Conservation (phyloP, 345 rosid genomes). For the Xanthoceras sorbifolium region DNA sequence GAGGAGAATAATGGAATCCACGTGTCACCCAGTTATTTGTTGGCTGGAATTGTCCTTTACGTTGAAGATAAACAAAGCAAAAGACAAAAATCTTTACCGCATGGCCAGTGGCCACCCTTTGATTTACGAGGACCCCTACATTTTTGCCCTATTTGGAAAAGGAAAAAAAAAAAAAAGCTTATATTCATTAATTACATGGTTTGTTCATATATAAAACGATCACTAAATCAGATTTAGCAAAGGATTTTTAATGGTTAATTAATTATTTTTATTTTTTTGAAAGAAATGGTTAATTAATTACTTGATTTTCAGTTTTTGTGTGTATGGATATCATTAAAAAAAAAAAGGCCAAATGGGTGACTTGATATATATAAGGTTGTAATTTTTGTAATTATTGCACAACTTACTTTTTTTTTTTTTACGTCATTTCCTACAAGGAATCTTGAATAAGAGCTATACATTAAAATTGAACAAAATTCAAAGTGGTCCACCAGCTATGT, state of each 20-base stretch:
- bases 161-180: background rate
- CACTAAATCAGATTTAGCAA: no score
- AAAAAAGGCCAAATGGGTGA: no score
- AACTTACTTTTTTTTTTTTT: constrained; percentile 8
- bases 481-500: background rate
- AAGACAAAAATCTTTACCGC: constrained; percentile 19
- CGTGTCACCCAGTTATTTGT: constrained; percentile 47
- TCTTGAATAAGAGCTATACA: background rate
- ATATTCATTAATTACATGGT: background rate
- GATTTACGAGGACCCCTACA: constrained; percentile 28
- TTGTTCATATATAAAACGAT: background rate
- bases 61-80: constrained; percentile 81
- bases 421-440: constrained; percentile 1
- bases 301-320: no score
- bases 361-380: background rate
- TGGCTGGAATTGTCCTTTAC: constrained; percentile 50
- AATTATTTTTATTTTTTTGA: no score
- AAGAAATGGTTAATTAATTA: no score
- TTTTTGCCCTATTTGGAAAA: background rate
- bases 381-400: background rate
- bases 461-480: background rate
- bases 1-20: constrained; percentile 23
- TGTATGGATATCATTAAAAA: no score
- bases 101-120: constrained; percentile 23
- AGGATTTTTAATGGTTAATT: no score